A percentile compares a stretch with the other conserved stretches of the same genome.
phyloP scores from a whole-genome alignment of 768 basidiomycete species.

The Calocybe gangraenosa region DNA sequence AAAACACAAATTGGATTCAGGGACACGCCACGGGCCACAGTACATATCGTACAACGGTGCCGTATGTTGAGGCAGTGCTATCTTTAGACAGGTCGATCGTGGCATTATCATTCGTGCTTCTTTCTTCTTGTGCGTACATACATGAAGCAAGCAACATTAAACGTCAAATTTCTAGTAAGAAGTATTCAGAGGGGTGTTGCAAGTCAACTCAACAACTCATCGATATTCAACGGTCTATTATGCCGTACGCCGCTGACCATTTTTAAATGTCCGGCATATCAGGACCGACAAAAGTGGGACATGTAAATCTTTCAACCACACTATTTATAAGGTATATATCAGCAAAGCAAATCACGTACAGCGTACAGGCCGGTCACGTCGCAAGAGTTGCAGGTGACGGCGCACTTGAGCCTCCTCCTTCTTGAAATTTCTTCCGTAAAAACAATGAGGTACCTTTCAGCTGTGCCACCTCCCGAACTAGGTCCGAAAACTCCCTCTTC shows the following conservation, averaged over 20 bases:
- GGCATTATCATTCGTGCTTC: too few species aligned
- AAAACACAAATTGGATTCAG: too few species aligned
- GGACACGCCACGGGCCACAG: not conserved
- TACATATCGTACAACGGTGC: not conserved
- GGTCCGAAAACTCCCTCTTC: conserved; percentile 70
- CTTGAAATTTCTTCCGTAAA: conserved; percentile 39
- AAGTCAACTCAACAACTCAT: not conserved
- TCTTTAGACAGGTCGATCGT: not conserved
- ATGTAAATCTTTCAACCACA: too few species aligned
- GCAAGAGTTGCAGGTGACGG: conserved; percentile 24
- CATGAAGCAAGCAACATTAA: too few species aligned
- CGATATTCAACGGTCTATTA: not conserved
- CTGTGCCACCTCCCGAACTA: conserved; percentile 77
- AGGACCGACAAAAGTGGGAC: not conserved
- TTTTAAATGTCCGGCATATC: not conserved
- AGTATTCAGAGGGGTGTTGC: too few species aligned
- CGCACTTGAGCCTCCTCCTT: conserved; percentile 26
- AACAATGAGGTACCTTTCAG: conserved; percentile 58
- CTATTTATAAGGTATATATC: too few species aligned
- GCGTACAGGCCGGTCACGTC: not conserved
- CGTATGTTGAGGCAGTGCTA: not conserved
- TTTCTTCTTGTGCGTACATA: too few species aligned
- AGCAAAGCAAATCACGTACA: too few species aligned
- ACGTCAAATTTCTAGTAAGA: too few species aligned
- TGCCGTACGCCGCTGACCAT: conserved; percentile 1